Evolutionary conservation across 1,139 yeast species (phyloP), one percentile per base, ranked within the genome.

Genomic region (Blastobotrys buckinghamii): DNA sequence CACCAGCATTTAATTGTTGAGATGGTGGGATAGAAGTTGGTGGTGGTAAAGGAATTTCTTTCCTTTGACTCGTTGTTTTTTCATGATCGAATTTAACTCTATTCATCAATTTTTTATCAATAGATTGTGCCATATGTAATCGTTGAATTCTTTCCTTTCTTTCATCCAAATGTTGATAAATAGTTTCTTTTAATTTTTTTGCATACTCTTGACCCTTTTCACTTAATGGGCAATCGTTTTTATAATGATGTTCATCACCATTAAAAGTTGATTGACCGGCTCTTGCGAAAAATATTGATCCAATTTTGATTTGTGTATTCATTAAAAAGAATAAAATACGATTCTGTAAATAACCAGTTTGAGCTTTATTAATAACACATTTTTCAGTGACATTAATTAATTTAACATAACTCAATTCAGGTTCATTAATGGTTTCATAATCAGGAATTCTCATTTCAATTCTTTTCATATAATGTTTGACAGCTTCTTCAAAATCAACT

Each of bases 321-420:
- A 90, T 85, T 61, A 90, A 72, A 67, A 86, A 90, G 66, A 87
- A 88, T 20, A 90, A 88, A 40, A 90, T 92, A 60, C 92, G 84
- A 64, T 90, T 87, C 54, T 88, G 82, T 64, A 92, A 74, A 65
- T 90, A 92, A 15, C 97, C 97, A 58, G 86, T 79, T 58, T 84
- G 83, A 36, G 92, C 82, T 60, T 86, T 81, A 68, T 86, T 84
- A 53, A 92, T 77, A 48, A 85, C 82, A 51, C 94, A 76, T 53
- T 85, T 71, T 63, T 89, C 92, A n/a, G 96, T 96, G 64, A 90
- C 92, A 65, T 92, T 89, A 60, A 87, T 82, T 58, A 87, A 62
- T 65, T 88, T 87, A 62, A 90, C 84, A 66, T 80, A 90, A 32
- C 86, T 79, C 51, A 88, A 69, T 17, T 73, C 72, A 6, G 70